These are phyloP conservation scores for Trichoderma simmonsii DNA, from an alignment of 2,329 filamentous ascomycete species.

Conservation along the genomic window DNA sequence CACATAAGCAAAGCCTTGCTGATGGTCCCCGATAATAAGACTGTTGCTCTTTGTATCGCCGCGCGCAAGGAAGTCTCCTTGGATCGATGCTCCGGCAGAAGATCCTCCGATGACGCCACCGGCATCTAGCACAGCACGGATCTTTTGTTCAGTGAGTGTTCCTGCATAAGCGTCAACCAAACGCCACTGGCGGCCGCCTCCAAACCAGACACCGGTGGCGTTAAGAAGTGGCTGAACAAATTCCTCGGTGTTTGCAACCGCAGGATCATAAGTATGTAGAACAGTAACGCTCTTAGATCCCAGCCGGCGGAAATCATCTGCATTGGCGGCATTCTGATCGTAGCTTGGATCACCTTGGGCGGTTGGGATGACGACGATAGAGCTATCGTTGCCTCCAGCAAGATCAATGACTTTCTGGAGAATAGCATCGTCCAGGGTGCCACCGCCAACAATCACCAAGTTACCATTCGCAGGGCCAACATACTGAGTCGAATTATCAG, in stretches of 20 bases:
- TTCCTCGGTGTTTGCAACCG: slow-evolving; percentile 2
- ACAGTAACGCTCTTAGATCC: slow-evolving; percentile 3
- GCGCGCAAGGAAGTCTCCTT: slow-evolving; percentile 7
- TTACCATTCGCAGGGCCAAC: slow-evolving; percentile 11
- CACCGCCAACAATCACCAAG: slow-evolving; percentile 3
- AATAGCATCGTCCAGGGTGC: background rate
- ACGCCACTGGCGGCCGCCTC: slow-evolving; percentile 11
- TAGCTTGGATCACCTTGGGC: slow-evolving; percentile 6
- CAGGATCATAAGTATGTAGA: slow-evolving; percentile 1
- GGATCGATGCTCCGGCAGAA: slow-evolving; percentile 6
- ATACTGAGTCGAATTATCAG: background rate
- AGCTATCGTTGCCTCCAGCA: background rate
- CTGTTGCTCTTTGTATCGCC: slow-evolving; percentile 5
- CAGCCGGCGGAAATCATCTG: background rate
- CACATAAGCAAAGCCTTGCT: slow-evolving; percentile 9
- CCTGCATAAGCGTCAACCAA: slow-evolving; percentile 7
- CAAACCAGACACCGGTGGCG: slow-evolving; percentile 7
- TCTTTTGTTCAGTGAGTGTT: slow-evolving; percentile 1
- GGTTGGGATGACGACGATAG: slow-evolving; percentile 6
- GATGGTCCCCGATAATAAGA: slow-evolving; percentile 9
- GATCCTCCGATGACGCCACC: slow-evolving; percentile 6
- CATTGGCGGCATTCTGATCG: slow-evolving; percentile 7
- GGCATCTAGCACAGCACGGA: slow-evolving; percentile 1
- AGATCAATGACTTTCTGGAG: slow-evolving; percentile 3
- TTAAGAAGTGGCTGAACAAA: slow-evolving; percentile 9